Base-by-base conservation (phyloP, 371 early-diverging fungal species). In the Mortierella sp. region DNA sequence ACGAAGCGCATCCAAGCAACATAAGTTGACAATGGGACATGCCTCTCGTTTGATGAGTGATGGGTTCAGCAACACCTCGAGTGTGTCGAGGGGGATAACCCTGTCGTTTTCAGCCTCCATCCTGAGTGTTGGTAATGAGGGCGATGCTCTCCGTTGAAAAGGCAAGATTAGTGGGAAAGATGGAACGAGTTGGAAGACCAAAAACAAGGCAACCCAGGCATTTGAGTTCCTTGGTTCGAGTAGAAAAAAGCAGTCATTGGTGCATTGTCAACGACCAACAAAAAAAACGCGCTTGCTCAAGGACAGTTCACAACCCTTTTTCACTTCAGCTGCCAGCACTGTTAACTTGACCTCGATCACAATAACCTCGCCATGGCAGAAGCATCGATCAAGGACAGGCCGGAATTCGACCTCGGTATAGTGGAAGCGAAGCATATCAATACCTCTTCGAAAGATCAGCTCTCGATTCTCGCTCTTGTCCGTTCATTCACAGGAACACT, bases 321-420 rank as follows among this genome's bases (percentile, higher is more conserved):
- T 67, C 50, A 28, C 46, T 31, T 43, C 67, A 40, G 21, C 67
- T 3, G 37, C 21, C 34, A 37, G 24, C 8, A 40, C 67, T 9
- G 8, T 2, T 10, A 21, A 11, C 9, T 1, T 24, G 3, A 21
- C 67, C 11, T 67, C 67, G 24, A 67, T 67, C 67, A 37, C 34
- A 16, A 57, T 74, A 72, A 64, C 54, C 8, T 34, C 70, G 51
- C 43, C 61, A 86, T 86, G 86, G 13, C 86, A 28, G 86, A 86
- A 43, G 69, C 79, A 64, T 73, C 86, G 11, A 61, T 81, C 72
- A 86, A 86, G 72, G 86, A 86, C 69, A 81, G 86, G 54, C 86
- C 86, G 6, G 86, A 86, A 69, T 81, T 86, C 70, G 86, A 86
- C 72, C 79, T 86, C n/a, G 86, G 86, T 86, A 86, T 57, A 70